Conservation (phyloP, 805 yeast genomes). For the Pichia ethanolica region DNA sequence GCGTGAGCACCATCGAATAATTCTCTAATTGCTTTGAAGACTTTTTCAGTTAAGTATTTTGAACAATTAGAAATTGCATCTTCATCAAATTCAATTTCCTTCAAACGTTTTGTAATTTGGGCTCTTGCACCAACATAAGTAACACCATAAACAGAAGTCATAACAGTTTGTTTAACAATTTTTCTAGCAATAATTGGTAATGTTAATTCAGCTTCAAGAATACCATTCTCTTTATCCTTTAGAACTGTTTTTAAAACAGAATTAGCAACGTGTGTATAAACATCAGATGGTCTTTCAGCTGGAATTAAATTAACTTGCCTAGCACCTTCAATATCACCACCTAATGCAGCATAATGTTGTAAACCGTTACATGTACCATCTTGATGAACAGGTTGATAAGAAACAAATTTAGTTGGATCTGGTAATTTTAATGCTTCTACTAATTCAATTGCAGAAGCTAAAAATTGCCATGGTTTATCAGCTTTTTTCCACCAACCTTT, state of each 20-base stretch:
- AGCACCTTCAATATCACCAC: slow-evolving; percentile 82
- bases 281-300: slow-evolving; percentile 68
- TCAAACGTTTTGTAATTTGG: slow-evolving; percentile 76
- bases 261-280: slow-evolving; percentile 62
- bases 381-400: slow-evolving; percentile 75
- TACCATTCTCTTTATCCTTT: slow-evolving; percentile 45
- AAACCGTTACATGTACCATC: slow-evolving; percentile 86
- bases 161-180: slow-evolving; percentile 92
- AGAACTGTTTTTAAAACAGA: slow-evolving; percentile 51
- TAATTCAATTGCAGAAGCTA: slow-evolving; percentile 63
- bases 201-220: slow-evolving; percentile 45
- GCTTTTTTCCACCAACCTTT: slow-evolving; percentile 64
- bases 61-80: slow-evolving; percentile 33
- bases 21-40: slow-evolving; percentile 76
- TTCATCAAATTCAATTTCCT: slow-evolving; percentile 42
- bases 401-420: slow-evolving; percentile 58
- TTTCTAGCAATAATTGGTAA: slow-evolving; percentile 69
- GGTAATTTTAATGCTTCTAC: slow-evolving; percentile 50
- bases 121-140: slow-evolving; percentile 88
- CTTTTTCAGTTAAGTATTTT: slow-evolving; percentile 66
- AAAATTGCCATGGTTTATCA: slow-evolving; percentile 80
- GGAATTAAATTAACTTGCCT: slow-evolving; percentile 70
- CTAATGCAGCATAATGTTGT: slow-evolving; percentile 82
- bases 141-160: slow-evolving; percentile 98
- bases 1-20: slow-evolving; percentile 87